Evolutionary conservation across 1,139 yeast species (phyloP).

Genomic region (Taphrina sp.): DNA sequence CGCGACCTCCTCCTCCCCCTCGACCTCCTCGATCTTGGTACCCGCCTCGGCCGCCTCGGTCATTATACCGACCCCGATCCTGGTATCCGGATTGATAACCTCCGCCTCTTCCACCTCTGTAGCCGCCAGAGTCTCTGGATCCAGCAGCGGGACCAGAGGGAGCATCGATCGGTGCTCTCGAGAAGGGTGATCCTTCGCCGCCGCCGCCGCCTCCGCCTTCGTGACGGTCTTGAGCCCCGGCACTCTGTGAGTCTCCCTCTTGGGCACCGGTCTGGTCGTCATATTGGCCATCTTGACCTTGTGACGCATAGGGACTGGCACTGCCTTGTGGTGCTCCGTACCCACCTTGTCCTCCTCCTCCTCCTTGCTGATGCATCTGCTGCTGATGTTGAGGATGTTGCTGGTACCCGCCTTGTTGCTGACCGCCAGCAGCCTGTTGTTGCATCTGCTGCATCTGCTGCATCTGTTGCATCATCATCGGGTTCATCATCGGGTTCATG

Average conservation of each 20-base stretch:
- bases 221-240: too few species aligned
- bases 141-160: constrained; percentile 25
- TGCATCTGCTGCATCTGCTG: constrained; percentile 50
- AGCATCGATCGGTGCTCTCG: constrained; percentile 19
- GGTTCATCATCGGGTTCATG: constrained; percentile 43
- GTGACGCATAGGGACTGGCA: constrained; percentile 6
- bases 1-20: constrained; percentile 33
- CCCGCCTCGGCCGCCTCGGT: constrained; percentile 37
- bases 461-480: constrained; percentile 35
- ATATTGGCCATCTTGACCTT: constrained; percentile 21
- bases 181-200: constrained; percentile 17
- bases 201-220: constrained; percentile 9
- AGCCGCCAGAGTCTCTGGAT: constrained; percentile 2
- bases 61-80: constrained; percentile 31
- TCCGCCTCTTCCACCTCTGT: constrained; percentile 36
- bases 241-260: constrained; percentile 15
- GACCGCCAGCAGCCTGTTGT: constrained; percentile 15
- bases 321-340: constrained; percentile 10
- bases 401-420: constrained; percentile 26
- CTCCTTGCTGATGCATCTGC: too few species aligned
- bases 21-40: constrained; percentile 35
- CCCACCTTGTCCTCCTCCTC: too few species aligned
- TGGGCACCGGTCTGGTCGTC: too few species aligned
- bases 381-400: constrained; percentile 33
- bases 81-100: constrained; percentile 37